Evolutionary conservation across 306 rosid species (phyloP).

Genomic region (Betula pendula): DNA sequence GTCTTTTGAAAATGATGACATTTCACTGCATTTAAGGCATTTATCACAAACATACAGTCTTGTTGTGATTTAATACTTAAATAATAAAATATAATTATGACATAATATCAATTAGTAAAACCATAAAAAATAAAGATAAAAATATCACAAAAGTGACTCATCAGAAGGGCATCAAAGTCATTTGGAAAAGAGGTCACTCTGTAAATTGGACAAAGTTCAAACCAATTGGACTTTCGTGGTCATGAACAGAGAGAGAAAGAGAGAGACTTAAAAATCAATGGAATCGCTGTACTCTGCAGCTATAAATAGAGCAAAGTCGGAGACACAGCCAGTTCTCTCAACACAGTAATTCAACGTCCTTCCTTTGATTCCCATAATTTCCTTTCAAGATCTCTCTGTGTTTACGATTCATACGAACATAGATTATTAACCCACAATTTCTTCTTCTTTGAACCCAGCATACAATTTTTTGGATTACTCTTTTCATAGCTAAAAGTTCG

Average conservation of each 20-base stretch:
- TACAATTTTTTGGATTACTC: conserved; percentile 18
- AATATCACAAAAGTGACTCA: no score
- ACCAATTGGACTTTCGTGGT: neutral
- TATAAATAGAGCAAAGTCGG: conserved; percentile 55
- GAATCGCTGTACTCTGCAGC: conserved; percentile 10
- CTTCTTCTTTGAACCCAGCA: neutral
- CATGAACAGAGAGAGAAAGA: conserved; percentile 4
- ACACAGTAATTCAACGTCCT: conserved; percentile 5
- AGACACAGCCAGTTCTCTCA: neutral
- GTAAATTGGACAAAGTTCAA: conserved; percentile 11
- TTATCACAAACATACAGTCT: no score
- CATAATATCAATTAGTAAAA: no score
- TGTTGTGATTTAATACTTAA: no score
- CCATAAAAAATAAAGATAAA: no score
- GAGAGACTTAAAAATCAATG: neutral
- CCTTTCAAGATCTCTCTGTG: neutral
- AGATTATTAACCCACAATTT: neutral
- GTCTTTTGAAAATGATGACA: no score
- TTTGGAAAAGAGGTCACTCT: neutral
- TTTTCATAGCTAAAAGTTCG: neutral
- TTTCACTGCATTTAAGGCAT: neutral
- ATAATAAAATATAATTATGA: no score
- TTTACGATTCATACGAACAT: no score
- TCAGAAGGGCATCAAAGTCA: conserved; percentile 22
- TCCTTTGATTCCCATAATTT: neutral